Base-by-base conservation (phyloP, 2,329 filamentous ascomycete genomes). In the Sporothrix dimorphospora region DNA sequence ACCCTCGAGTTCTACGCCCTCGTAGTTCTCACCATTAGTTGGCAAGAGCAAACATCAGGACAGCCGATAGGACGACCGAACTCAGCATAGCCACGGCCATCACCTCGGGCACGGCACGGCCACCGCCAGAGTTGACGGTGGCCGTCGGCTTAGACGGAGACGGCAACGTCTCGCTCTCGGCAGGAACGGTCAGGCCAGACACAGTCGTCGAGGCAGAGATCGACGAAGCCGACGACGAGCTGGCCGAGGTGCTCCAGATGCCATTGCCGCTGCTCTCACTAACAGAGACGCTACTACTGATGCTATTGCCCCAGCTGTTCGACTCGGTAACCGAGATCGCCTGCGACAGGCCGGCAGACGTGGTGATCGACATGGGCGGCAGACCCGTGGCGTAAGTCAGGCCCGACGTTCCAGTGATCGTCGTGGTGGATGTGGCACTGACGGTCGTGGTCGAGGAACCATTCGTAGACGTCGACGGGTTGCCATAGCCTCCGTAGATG, bases 391-490 rank as follows among this genome's bases (percentile, higher is more conserved):
- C 38, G 27, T 70, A 70, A 3, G 61, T 47, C 40, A 47, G n/a
- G 38, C 30, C 21, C 8, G 19, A 47, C 4, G 68, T 40, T 16
- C 12, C 55, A 16, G 34, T 5, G 49, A 63, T 14, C 9, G 55
- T 70, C 42, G 55, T 70, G n/a, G 69, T 70, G 11, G 53, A 51
- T 3, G 69, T 63, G 21, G 69, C 40, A 57, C 42, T 51, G 9
- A 47, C 55, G 3, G 68, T 70, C 14, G 57, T 51, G 40, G 69
- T 70, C 11, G 42, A 70, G 5, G 45, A 24, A 9, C 45, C 42
- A 40, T 8, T 38, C 8, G 69, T 61, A 27, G 69, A 63, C 57
- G 69, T 49, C 57, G 27, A 27, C 42, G 59, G 57, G 57, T 40
- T 55, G 57, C 45, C 67, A 57, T 59, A 55, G 57, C 53, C 59